Evolutionary conservation across 345 rosid genomes (phyloP), one percentile per base, ranked within the genome.

Genomic region (Citrus glauca): DNA sequence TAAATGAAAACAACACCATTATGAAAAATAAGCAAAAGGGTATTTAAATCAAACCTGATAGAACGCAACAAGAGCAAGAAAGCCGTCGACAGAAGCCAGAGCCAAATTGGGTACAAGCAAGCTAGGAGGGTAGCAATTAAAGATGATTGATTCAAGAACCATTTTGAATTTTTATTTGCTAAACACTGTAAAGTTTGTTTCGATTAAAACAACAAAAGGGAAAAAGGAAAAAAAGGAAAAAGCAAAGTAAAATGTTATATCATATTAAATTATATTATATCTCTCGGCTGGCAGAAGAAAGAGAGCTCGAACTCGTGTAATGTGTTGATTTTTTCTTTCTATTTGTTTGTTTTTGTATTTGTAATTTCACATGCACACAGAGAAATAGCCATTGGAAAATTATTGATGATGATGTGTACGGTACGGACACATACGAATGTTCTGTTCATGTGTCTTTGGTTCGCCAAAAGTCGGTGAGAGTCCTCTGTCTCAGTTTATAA

Each of bases 61-160:
- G 75, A 85, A 83, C 56, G 89, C 85, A 78, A 85, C 48, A 57
- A 83, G 53, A 7, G 83, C 84, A 27, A 87, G 84, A 69, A 76
- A 77, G 30, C 76, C 86, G 27, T 84, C 83, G 55, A 87, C 38
- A 73, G 73, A 79, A 71, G 81, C 69, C 72, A 87, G 69, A 77
- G 76, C 82, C 37, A 83, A 66, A 81, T 66, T 77, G 64, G 84
- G 79, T 73, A 71, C 55, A 60, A 85, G 73, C 77, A 85, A 66
- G 62, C 67, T 74, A 55, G 78, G 59, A n/a, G 80, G 78, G 71
- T 73, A 70, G 72, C 83, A 87, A 66, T 53, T 25, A 50, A 66
- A 30, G 71, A 72, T 66, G 64, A 67, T 55, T 32, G 53, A 79
- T 61, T 24, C 65, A 28, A 76, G 4, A 71, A 35, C 30, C 82